phyloP scores from a whole-genome alignment of 306 rosid species.

The Vigna trinervia region DNA sequence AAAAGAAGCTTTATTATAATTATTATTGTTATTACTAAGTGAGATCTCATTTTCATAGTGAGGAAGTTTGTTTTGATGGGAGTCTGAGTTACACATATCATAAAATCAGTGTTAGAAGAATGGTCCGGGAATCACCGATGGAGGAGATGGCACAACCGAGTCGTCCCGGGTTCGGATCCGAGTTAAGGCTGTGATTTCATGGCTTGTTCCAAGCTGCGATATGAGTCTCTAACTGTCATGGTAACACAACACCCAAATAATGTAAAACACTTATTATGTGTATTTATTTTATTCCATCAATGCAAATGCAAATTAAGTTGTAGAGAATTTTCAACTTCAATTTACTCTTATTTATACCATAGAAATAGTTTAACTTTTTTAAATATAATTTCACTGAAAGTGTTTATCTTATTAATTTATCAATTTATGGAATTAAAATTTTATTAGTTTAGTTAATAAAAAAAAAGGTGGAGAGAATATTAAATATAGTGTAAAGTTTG shows the following conservation, averaged over 20 bases:
- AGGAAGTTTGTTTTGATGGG: constrained; percentile 27
- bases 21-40: background rate
- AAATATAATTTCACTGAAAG: too few species aligned
- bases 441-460: too few species aligned
- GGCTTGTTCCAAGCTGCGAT: constrained; percentile 22
- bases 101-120: background rate
- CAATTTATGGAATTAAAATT: too few species aligned
- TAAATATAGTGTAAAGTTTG: background rate
- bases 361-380: too few species aligned
- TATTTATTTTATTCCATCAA: constrained; percentile 42
- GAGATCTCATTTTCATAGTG: background rate
- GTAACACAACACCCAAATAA: background rate
- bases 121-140: constrained; percentile 50
- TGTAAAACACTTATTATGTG: constrained; percentile 23
- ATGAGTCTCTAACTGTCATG: constrained; percentile 17
- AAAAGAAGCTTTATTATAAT: background rate
- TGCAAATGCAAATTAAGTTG: constrained; percentile 47
- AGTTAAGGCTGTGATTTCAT: constrained; percentile 46
- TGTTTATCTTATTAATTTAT: too few species aligned
- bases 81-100: background rate
- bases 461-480: background rate
- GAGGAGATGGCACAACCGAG: constrained; percentile 83
- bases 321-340: constrained; percentile 42
- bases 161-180: constrained; percentile 84
- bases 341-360: background rate